Evolutionary conservation across 192 early-diverging fungal genomes (phyloP).

Genomic region (Helicostylum pulchrum): DNA sequence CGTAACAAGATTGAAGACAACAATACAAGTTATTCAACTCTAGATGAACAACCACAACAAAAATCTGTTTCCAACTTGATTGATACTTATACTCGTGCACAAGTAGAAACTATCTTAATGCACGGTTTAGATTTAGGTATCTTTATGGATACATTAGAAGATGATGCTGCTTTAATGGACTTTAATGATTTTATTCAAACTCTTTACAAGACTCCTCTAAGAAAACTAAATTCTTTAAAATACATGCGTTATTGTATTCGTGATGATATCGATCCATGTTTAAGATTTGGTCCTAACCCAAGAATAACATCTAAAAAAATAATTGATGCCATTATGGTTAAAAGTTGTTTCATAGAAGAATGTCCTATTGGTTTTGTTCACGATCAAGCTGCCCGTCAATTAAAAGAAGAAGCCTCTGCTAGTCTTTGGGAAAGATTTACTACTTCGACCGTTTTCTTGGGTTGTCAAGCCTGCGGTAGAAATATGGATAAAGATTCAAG

Average conservation of each 20-base stretch:
- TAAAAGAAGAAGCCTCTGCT: conserved; percentile 37
- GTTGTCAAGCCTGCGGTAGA: conserved; percentile 51
- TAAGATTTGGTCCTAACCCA: conserved; percentile 90
- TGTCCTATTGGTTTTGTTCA: conserved; percentile 46
- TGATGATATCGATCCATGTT: conserved; percentile 89
- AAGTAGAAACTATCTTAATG: conserved; percentile 14
- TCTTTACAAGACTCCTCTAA: conserved; percentile 59
- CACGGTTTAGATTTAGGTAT: conserved; percentile 31
- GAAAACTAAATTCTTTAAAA: conserved; percentile 67
- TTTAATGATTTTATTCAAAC: conserved; percentile 83
- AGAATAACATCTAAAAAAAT: conserved; percentile 82
- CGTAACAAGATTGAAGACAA: conserved; percentile 61
- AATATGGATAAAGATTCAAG: background rate
- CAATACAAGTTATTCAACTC: background rate
- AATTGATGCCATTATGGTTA: conserved; percentile 79
- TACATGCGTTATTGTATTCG: conserved; percentile 86
- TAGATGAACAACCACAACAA: conserved; percentile 41
- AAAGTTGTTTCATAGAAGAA: conserved; percentile 88
- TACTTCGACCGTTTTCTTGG: conserved; percentile 31
- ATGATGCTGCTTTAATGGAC: conserved; percentile 72
- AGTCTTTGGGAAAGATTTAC: conserved; percentile 48
- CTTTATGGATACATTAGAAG: conserved; percentile 42
- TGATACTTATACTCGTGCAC: conserved; percentile 39
- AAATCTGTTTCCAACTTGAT: conserved; percentile 2
- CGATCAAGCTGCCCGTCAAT: conserved; percentile 39